phyloP scores from a whole-genome alignment of 106 monocot species.

The Allium sativum region DNA sequence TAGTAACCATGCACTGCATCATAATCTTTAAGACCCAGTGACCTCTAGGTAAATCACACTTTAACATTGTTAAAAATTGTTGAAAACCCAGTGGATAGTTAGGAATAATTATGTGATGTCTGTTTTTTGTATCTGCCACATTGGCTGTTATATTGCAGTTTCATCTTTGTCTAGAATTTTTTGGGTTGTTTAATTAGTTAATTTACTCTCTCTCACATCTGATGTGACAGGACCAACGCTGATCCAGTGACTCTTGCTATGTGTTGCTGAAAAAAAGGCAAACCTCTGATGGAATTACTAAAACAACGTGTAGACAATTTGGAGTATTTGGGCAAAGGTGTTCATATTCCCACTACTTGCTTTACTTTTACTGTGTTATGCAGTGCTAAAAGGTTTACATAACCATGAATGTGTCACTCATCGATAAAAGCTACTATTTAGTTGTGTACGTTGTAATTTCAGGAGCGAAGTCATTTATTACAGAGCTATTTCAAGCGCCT shows the following conservation, averaged over 20 bases:
- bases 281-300: slow-evolving; percentile 32
- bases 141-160: too few relatives aligned
- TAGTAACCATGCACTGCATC: too few relatives aligned
- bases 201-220: not conserved
- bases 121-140: too few relatives aligned
- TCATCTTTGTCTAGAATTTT: too few relatives aligned
- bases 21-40: too few relatives aligned
- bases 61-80: too few relatives aligned
- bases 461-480: slow-evolving; percentile 47
- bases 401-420: too few relatives aligned
- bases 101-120: too few relatives aligned
- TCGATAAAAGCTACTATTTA: not conserved
- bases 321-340: slow-evolving; percentile 49
- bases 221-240: slow-evolving; percentile 26
- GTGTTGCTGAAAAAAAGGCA: slow-evolving; percentile 55
- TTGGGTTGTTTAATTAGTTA: too few relatives aligned
- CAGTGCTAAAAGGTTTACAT: not conserved
- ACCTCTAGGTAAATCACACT: too few relatives aligned
- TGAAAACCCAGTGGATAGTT: too few relatives aligned
- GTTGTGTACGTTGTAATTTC: slow-evolving; percentile 13
- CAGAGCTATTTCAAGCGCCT: slow-evolving; percentile 45
- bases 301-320: slow-evolving; percentile 36
- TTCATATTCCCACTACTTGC: not conserved
- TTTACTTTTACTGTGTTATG: not conserved
- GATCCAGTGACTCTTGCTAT: slow-evolving; percentile 37